Evolutionary conservation across 768 basidiomycete species (phyloP).

Genomic region (Lyophyllum semitale): DNA sequence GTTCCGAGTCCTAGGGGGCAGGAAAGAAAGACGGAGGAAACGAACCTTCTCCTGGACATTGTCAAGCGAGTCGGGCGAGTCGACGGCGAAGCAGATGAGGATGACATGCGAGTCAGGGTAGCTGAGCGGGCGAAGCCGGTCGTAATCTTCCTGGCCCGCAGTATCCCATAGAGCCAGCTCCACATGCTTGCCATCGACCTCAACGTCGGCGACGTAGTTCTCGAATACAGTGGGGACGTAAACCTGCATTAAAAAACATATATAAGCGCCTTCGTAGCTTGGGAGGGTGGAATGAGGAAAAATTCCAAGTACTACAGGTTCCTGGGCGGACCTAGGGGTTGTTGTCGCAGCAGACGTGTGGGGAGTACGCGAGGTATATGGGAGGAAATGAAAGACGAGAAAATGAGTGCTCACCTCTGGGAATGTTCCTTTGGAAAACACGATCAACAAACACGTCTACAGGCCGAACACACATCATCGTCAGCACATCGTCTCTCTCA

Average conservation of each 20-base stretch:
- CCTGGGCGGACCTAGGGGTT: no score
- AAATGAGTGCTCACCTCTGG: conserved; percentile 67
- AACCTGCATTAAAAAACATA: conserved; percentile 54
- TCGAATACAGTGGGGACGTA: conserved; percentile 99
- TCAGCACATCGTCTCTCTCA: conserved; percentile 3
- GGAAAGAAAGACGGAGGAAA: conserved; percentile 14
- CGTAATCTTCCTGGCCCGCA: conserved; percentile 99
- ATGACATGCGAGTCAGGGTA: conserved; percentile 99
- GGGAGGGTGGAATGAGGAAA: neutral
- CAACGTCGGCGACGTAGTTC: conserved; percentile 99
- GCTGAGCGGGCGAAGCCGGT: conserved; percentile 94
- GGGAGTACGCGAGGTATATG: no score
- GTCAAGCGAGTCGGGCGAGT: conserved; percentile 96
- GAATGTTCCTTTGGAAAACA: conserved; percentile 96
- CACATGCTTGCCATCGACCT: conserved; percentile 97
- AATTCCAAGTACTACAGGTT: no score
- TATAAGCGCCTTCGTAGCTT: neutral
- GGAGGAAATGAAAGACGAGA: neutral
- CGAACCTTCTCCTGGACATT: conserved; percentile 99
- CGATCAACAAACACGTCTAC: conserved; percentile 91
- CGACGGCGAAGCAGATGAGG: conserved; percentile 97
- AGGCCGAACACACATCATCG: neutral
- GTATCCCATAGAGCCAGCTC: conserved; percentile 99
- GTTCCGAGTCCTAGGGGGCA: conserved; percentile 3
- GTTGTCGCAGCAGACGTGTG: no score